A percentile compares a stretch with the other conserved stretches of the same genome.
These are phyloP conservation scores for Geranomyces michiganensis DNA, from an alignment of 192 early-diverging fungal genomes.

Conservation along the genomic window DNA sequence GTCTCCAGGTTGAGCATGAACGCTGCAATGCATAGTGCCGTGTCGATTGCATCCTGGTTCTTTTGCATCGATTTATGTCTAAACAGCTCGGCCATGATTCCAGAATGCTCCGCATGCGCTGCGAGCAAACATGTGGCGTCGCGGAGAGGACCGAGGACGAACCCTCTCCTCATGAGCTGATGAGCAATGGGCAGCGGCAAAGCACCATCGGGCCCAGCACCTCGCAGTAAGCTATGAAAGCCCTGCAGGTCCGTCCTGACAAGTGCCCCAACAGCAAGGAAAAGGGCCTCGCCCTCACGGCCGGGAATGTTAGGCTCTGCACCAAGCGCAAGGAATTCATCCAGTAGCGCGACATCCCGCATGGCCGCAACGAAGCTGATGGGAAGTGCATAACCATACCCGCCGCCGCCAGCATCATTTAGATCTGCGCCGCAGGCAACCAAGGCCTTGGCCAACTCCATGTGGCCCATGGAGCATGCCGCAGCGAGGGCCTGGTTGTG, in stretches of 20 bases:
- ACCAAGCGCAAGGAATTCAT: constrained; percentile 7
- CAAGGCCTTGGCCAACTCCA: constrained; percentile 1
- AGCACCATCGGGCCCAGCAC: not conserved
- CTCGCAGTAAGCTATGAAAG: not conserved
- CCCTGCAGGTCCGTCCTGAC: not conserved
- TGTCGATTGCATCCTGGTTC: constrained; percentile 10
- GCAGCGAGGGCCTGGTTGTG: constrained; percentile 8
- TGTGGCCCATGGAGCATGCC: constrained; percentile 12
- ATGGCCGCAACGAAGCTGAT: constrained; percentile 2
- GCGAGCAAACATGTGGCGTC: not conserved
- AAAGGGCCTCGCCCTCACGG: constrained; percentile 5
- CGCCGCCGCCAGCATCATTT: constrained; percentile 1
- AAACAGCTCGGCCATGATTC: not conserved
- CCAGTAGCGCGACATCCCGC: not conserved
- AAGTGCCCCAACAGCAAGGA: not conserved
- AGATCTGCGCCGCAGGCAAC: not conserved
- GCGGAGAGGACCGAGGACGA: constrained; percentile 10
- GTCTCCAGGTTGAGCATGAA: not conserved
- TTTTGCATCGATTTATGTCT: not conserved
- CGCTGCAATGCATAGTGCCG: not conserved
- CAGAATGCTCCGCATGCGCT: not conserved
- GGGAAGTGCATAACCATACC: constrained; percentile 6
- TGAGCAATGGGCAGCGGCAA: not conserved
- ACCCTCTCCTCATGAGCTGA: not conserved
- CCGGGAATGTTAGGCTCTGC: not conserved